Evolutionary conservation across 352 stramenopile species (phyloP), one percentile per base, ranked within the genome.

Genomic region (Phytophthora pseudosyringae): DNA sequence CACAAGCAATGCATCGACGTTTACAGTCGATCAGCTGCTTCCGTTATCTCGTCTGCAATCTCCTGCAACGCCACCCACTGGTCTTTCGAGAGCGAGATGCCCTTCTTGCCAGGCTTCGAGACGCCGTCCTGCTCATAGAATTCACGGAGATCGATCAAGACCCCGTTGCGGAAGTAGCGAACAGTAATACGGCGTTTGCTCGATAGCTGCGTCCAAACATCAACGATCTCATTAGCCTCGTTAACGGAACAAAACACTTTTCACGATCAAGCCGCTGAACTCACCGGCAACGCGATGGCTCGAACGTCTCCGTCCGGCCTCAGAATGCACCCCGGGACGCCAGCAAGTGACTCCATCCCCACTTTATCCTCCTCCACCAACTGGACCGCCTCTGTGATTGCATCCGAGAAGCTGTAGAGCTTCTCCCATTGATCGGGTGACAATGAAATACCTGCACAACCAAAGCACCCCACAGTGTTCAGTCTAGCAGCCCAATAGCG

Each of bases 41-140:
- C 53, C 2, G 65, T 67, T 25, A 88, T 71, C 2, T 82, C 71
- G 3, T 59, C 43, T 45, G 63, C 54, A 36, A 67, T 31, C 16
- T 78, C 50, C 38, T 78, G 57, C 18, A 94, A 67, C 44, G 66
- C 67, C 6, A 49, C 31, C 81, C 81, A 93, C 48, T 93, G 83
- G 9, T 90, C 79, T 45, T 78, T 88, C 0, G 78, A 89, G 9
- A 94, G 69, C 25, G 86, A 86, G 31, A 94, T 90, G 10, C 84
- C 84, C 59, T 94, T 93, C 44, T 89, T 89, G n/a, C 83, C 81
- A 36, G 86, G 86, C 52, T 87, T 90, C 26, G 62, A 48, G 25
- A 77, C 58, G 4, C 75, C 74, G 18, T 88, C 66, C 54, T 85
- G 54, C 15, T 91, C 77, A 39, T 93, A 93, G 48, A 76, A 93